Percentiles rank a stretch among this genome's conserved stretches.
These are phyloP conservation scores for Ogataea ganodermae DNA, from an alignment of 805 yeast genomes.

Conservation along the genomic window DNA sequence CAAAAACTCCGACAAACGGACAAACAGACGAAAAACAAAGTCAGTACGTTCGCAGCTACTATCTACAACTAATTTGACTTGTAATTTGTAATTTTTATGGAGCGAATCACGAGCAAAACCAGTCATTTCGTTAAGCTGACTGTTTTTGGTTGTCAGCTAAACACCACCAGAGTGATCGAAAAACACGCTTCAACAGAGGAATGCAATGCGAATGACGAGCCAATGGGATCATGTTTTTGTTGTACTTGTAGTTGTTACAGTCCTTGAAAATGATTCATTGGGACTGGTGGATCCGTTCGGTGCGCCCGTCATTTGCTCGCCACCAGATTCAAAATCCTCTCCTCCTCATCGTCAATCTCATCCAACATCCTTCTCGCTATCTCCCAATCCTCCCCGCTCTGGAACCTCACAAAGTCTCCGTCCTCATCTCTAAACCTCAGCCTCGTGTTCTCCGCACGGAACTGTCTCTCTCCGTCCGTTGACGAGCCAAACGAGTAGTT, in stretches of 20 bases:
- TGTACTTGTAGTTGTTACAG: too few relatives aligned
- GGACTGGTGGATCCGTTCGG: background rate
- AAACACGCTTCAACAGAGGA: too few relatives aligned
- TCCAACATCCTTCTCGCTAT: slow-evolving; percentile 75
- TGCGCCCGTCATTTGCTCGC: slow-evolving; percentile 9
- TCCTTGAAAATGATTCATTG: background rate
- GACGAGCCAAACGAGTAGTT: slow-evolving; percentile 59
- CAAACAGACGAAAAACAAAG: too few relatives aligned
- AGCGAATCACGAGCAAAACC: background rate
- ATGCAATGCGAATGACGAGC: too few relatives aligned
- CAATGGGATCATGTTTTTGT: too few relatives aligned
- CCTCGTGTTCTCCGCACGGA: slow-evolving; percentile 39
- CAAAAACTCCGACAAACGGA: too few relatives aligned
- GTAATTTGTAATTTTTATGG: too few relatives aligned
- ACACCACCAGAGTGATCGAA: too few relatives aligned
- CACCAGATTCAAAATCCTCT: slow-evolving; percentile 31
- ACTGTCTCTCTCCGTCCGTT: slow-evolving; percentile 23
- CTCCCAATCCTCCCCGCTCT: slow-evolving; percentile 83
- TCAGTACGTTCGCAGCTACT: too few relatives aligned
- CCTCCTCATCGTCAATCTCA: slow-evolving; percentile 50
- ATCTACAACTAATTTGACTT: too few relatives aligned
- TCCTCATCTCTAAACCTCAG: slow-evolving; percentile 91
- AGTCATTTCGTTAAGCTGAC: background rate
- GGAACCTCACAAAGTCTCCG: slow-evolving; percentile 86
- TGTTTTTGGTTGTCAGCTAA: too few relatives aligned